Percentiles rank a stretch among this genome's conserved stretches.
phyloP scores from a whole-genome alignment of 805 yeast genomes.

The Vanderwaltozyma tropicalis region DNA sequence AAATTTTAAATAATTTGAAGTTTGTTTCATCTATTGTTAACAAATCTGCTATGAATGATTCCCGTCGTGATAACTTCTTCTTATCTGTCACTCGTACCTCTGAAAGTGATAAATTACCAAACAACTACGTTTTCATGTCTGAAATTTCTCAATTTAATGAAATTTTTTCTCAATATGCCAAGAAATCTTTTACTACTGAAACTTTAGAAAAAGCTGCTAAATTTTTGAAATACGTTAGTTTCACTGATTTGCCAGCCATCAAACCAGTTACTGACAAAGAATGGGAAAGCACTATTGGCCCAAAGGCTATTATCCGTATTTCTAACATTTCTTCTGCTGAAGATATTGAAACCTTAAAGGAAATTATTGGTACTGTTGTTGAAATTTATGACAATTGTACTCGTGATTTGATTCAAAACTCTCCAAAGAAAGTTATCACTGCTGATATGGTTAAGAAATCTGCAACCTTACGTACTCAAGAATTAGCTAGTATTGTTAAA shows the following conservation, averaged over 20 bases:
- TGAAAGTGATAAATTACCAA: conserved; percentile 61
- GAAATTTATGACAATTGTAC: conserved; percentile 50
- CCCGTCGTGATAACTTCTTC: conserved; percentile 69
- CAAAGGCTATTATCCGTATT: conserved; percentile 45
- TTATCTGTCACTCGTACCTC: conserved; percentile 75
- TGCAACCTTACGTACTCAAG: conserved; percentile 65
- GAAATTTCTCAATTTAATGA: conserved; percentile 79
- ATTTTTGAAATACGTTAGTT: conserved; percentile 55
- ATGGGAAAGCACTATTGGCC: conserved; percentile 39
- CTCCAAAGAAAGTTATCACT: conserved; percentile 45
- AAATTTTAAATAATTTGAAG: conserved; percentile 40
- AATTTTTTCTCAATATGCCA: conserved; percentile 38
- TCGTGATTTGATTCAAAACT: conserved; percentile 26
- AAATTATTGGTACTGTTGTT: conserved; percentile 46
- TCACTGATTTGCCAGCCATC: conserved; percentile 75
- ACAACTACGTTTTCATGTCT: conserved; percentile 74
- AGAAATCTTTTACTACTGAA: conserved; percentile 26
- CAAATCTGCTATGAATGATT: conserved; percentile 68
- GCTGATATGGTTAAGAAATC: conserved; percentile 71
- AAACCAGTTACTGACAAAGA: conserved; percentile 56
- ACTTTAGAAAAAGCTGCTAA: conserved; percentile 34
- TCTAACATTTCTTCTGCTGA: conserved; percentile 38
- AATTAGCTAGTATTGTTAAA: conserved; percentile 59
- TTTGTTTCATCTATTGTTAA: conserved; percentile 79
- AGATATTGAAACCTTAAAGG: conserved; percentile 41